Percentiles rank a stretch among this genome's conserved stretches.
Conservation (phyloP, 2,329 filamentous ascomycete species). For the Neonectria hederae region DNA sequence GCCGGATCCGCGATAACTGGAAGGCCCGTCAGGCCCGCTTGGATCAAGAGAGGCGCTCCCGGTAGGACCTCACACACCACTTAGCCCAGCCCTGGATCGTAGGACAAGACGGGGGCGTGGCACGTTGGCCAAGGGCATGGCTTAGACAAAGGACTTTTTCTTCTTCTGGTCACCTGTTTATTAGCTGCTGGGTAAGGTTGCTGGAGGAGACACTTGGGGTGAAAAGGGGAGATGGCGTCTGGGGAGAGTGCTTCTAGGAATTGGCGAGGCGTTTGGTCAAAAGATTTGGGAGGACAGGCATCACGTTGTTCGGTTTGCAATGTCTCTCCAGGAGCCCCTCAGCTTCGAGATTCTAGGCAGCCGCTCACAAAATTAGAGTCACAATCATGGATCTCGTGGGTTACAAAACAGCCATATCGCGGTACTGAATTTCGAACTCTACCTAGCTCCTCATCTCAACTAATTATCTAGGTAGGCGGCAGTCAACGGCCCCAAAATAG, state of each 20-base stretch:
- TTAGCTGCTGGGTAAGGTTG: neutral
- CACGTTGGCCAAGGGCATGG: neutral
- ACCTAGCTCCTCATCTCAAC: conserved; percentile 25
- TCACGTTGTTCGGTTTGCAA: conserved; percentile 5
- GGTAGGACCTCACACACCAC: conserved; percentile 5
- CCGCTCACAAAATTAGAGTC: neutral
- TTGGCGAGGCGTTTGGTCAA: conserved; percentile 35
- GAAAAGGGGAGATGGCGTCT: conserved; percentile 25
- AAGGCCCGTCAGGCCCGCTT: conserved; percentile 67
- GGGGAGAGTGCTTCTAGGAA: conserved; percentile 27
- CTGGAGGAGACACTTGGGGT: neutral
- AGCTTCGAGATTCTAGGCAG: neutral
- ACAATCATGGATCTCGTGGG: neutral
- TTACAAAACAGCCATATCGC: neutral
- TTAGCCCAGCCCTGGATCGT: neutral
- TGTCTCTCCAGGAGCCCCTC: neutral
- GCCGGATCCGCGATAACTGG: conserved; percentile 81
- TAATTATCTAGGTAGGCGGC: conserved; percentile 39
- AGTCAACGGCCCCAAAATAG: conserved; percentile 36
- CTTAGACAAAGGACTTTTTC: neutral
- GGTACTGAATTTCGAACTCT: conserved; percentile 10
- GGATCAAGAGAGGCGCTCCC: conserved; percentile 41
- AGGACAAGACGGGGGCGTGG: neutral
- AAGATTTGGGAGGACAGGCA: conserved; percentile 16
- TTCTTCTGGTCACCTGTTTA: neutral